Evolutionary conservation across 805 yeast species (phyloP), one percentile per base, ranked within the genome.

Genomic region (Myxozyma geophila): DNA sequence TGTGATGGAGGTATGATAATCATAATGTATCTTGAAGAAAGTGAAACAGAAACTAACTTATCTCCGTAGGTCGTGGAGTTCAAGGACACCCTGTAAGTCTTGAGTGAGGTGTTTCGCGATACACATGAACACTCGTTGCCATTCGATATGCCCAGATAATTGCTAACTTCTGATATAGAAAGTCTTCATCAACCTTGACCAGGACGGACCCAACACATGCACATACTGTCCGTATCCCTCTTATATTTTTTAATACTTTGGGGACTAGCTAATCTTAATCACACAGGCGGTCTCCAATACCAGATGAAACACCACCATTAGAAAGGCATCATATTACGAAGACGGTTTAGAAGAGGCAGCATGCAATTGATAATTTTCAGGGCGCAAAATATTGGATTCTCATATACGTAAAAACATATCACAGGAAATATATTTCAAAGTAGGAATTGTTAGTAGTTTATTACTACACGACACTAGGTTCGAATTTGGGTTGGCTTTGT

Each of bases 171-270:
- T 28, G 13, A 13, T 40, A 50, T 28, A 59, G 50, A 88, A 87
- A 75, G 85, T 90, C 23, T 90, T 78, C 75, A 89, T 90, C 76
- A 89, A 89, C 76, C 82, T 90, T 73, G 96, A 90, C 75, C 86
- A 85, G 74, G 88, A 90, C 47, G 84, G 85, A 65, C 82, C 89
- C 13, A 83, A 85, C 57, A 80, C 88, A 19, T 90, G 96, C 78
- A 90, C 90, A 8, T 90, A 90, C 80, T 90, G 96, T 66, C 17
- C 39, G 67, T 55, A 9, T 17, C 12, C 15, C 36, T 28, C 12
- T 49, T 28, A 12, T 23, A 8, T 33, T 48, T 33, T 48, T 17
- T 39, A 8, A 43, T 48, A 9, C 40, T 28, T 19, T 44, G 43
- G 13, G 28, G n/a, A 49, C 54, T 41, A 52, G 35, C 41, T 2